phyloP scores from a whole-genome alignment of 768 basidiomycete genomes.

The Cantharellus cinnabarinus region DNA sequence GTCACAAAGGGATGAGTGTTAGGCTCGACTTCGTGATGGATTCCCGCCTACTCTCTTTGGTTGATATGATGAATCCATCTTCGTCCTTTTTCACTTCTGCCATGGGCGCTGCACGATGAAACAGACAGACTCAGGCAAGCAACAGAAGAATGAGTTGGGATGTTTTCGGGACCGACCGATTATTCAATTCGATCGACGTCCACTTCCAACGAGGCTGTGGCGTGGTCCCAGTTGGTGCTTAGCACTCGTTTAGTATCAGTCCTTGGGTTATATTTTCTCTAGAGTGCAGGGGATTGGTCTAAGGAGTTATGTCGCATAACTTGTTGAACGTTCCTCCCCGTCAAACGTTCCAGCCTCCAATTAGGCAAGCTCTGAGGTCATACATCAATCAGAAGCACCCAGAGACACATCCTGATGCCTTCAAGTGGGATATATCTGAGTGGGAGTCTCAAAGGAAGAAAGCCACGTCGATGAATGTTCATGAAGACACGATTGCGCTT shows the following conservation, averaged over 20 bases:
- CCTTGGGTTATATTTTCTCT: too few relatives aligned
- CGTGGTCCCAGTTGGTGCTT: too few relatives aligned
- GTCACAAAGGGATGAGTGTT: too few relatives aligned
- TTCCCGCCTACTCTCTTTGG: background rate
- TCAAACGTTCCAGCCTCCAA: slow-evolving; percentile 33
- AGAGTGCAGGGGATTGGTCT: background rate
- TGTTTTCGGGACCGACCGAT: background rate
- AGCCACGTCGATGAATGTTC: slow-evolving; percentile 28
- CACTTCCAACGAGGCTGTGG: too few relatives aligned
- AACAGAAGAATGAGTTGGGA: background rate
- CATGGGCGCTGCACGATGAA: background rate
- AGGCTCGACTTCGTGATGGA: background rate
- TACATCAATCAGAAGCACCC: slow-evolving; percentile 45
- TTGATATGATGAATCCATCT: background rate
- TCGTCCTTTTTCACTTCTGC: background rate
- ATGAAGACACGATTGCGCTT: slow-evolving; percentile 33
- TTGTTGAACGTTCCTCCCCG: slow-evolving; percentile 59
- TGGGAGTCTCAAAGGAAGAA: slow-evolving; percentile 53
- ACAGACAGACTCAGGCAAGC: background rate
- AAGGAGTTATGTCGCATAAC: slow-evolving; percentile 28
- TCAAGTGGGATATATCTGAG: slow-evolving; percentile 49
- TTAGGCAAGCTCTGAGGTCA: slow-evolving; percentile 33
- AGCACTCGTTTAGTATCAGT: too few relatives aligned
- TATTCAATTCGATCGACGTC: too few relatives aligned
- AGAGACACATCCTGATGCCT: slow-evolving; percentile 67